Evolutionary conservation across 306 rosid genomes (phyloP).

Genomic region (Sechiopsis laciniata): DNA sequence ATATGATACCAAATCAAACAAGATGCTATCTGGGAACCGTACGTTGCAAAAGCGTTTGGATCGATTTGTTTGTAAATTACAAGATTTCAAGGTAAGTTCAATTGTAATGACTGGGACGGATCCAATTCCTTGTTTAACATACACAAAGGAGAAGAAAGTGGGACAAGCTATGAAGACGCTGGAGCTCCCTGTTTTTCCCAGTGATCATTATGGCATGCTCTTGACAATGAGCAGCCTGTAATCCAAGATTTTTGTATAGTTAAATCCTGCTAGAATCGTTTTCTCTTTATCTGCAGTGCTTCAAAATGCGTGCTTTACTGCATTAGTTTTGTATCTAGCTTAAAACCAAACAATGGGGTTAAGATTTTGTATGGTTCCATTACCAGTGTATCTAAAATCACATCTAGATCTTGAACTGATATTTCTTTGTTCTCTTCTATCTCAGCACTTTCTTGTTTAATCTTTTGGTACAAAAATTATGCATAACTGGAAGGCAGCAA

Average conservation of each 20-base stretch:
- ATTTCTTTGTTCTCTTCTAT: neutral
- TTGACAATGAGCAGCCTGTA: slow-evolving; percentile 49
- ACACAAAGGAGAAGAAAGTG: slow-evolving; percentile 72
- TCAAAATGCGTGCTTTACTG: slow-evolving; percentile 10
- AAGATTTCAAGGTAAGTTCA: slow-evolving; percentile 46
- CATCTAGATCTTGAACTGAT: neutral
- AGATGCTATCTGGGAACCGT: slow-evolving; percentile 68
- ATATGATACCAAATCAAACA: slow-evolving; percentile 87
- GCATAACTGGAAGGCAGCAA: neutral
- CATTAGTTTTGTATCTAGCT: slow-evolving; percentile 7
- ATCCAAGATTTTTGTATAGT: slow-evolving; percentile 8
- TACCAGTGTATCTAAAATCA: neutral
- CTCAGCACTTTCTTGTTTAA: neutral
- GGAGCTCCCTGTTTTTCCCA: slow-evolving; percentile 84
- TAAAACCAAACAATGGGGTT: slow-evolving; percentile 4
- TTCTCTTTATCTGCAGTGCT: neutral
- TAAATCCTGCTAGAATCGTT: neutral
- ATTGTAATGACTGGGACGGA: slow-evolving; percentile 83
- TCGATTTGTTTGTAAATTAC: slow-evolving; percentile 61
- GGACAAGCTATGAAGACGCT: slow-evolving; percentile 51
- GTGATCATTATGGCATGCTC: slow-evolving; percentile 87
- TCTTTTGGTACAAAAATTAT: neutral
- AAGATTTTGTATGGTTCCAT: neutral
- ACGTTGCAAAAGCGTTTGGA: slow-evolving; percentile 64
- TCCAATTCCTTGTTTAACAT: slow-evolving; percentile 47